phyloP scores from a whole-genome alignment of 2,329 filamentous ascomycete genomes.

The Sclerotinia glacialis region DNA sequence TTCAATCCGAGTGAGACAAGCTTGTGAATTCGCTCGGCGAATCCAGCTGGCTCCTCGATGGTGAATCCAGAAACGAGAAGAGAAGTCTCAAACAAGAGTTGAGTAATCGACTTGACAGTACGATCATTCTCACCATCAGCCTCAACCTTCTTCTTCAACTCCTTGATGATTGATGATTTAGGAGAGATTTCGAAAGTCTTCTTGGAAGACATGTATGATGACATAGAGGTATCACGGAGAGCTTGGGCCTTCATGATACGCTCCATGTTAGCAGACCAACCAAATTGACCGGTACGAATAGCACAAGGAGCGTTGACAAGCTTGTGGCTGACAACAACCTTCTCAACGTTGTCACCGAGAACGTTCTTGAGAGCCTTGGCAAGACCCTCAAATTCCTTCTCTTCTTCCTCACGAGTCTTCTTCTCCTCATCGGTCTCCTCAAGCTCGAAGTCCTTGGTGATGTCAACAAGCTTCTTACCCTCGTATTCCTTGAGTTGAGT shows the following conservation, averaged over 20 bases:
- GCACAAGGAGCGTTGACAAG: conserved; percentile 90
- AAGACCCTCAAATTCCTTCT: conserved; percentile 95
- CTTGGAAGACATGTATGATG: conserved; percentile 99
- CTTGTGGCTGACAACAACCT: conserved; percentile 99
- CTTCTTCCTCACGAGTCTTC: conserved; percentile 87
- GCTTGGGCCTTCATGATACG: conserved; percentile 99
- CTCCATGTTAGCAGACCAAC: conserved; percentile 99
- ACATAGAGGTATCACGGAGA: conserved; percentile 99
- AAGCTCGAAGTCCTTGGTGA: conserved; percentile 99
- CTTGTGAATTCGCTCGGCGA: conserved; percentile 99
- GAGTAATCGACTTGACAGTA: conserved; percentile 98
- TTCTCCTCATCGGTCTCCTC: conserved; percentile 99
- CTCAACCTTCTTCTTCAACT: conserved; percentile 99
- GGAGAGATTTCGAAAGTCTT: conserved; percentile 99
- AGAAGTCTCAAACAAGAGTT: conserved; percentile 98
- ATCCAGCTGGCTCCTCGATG: conserved; percentile 96
- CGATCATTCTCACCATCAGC: conserved; percentile 96
- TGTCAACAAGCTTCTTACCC: conserved; percentile 99
- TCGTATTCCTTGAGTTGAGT: conserved; percentile 84
- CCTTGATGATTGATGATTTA: conserved; percentile 95
- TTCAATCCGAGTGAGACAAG: conserved; percentile 96
- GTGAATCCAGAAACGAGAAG: conserved; percentile 99
- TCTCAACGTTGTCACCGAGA: conserved; percentile 98
- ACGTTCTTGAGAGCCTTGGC: conserved; percentile 99
- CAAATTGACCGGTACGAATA: conserved; percentile 99